Conservation (phyloP, 441 rosid species). For the Hura crepitans region DNA sequence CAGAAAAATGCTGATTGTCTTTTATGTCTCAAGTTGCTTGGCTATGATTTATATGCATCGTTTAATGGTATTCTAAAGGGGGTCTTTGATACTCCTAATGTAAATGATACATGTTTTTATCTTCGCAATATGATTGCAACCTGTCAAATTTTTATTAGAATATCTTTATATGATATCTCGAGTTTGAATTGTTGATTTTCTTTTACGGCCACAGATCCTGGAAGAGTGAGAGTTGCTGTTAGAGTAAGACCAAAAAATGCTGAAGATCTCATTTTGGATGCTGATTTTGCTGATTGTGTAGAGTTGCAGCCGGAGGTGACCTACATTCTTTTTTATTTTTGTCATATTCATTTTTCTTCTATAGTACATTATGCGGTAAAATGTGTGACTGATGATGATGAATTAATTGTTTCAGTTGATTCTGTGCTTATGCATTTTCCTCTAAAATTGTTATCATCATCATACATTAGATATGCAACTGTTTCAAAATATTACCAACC, state of each 20-base stretch:
- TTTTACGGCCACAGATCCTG: conserved; percentile 44
- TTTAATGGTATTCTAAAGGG: neutral
- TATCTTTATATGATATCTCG: conserved; percentile 4
- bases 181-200: neutral
- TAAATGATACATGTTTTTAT: neutral
- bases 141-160: conserved; percentile 7
- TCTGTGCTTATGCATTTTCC: neutral
- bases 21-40: neutral
- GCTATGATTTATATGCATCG: neutral
- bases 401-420: neutral
- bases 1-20: neutral
- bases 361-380: neutral
- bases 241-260: conserved; percentile 73
- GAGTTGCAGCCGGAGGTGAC: conserved; percentile 83
- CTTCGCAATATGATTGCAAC: neutral
- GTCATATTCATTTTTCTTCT: neutral
- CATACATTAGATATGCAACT: neutral
- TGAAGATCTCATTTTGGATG: conserved; percentile 66
- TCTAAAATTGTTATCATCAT: neutral
- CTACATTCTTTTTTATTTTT: neutral
- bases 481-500: conserved; percentile 2
- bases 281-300: conserved; percentile 80
- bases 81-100: no score
- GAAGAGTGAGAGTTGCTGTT: conserved; percentile 83
- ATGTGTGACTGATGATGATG: neutral